Conservation (phyloP, 306 rosid genomes). For the Acmispon strigosus region DNA sequence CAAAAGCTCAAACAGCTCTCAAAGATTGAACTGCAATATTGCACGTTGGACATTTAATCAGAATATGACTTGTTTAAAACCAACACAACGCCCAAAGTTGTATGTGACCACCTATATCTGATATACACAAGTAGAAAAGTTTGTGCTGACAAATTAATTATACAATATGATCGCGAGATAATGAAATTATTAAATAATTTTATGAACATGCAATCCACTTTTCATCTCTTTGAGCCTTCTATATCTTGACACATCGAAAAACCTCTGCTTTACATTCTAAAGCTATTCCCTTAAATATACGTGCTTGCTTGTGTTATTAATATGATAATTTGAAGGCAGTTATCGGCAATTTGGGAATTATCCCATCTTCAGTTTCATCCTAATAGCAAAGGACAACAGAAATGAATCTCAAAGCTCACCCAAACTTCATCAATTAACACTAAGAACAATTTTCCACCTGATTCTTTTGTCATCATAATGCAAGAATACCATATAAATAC, state of each 20-base stretch:
- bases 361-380: neutral
- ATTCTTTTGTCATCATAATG: slow-evolving; percentile 5
- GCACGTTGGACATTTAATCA: neutral
- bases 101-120: neutral
- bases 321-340: neutral
- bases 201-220: neutral
- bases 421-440: neutral
- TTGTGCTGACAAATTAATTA: neutral
- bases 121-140: slow-evolving; percentile 2
- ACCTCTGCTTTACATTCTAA: neutral
- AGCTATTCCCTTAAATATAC: neutral
- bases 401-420: neutral
- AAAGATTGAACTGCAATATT: slow-evolving; percentile 1
- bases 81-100: neutral
- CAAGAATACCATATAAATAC: neutral
- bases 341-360: neutral
- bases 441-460: neutral
- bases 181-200: neutral
- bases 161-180: neutral
- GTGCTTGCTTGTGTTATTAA: neutral
- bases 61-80: neutral
- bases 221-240: neutral
- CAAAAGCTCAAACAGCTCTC: neutral
- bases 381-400: neutral
- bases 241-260: neutral